These are phyloP conservation scores for Cladobotryum protrusum DNA, from an alignment of 2,329 filamentous ascomycete species.

Conservation along the genomic window DNA sequence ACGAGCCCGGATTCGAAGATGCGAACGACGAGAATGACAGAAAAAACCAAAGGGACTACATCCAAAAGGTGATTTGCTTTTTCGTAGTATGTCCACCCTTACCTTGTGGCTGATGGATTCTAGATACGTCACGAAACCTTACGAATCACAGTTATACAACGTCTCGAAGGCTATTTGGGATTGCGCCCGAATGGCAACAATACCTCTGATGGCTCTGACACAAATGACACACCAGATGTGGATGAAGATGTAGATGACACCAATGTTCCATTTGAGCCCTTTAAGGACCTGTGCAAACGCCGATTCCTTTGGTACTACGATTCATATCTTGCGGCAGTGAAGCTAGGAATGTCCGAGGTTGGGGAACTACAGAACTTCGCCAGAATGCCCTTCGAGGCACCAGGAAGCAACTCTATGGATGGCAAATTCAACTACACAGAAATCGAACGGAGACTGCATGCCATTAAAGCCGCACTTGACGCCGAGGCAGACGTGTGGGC, in stretches of 20 bases:
- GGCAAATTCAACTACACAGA: slow-evolving; percentile 77
- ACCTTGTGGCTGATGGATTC: background rate
- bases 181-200: slow-evolving; percentile 50
- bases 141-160: slow-evolving; percentile 77
- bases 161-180: slow-evolving; percentile 71
- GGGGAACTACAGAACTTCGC: slow-evolving; percentile 59
- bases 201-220: slow-evolving; percentile 12
- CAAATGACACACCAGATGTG: slow-evolving; percentile 33
- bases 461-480: slow-evolving; percentile 65
- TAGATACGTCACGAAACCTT: slow-evolving; percentile 89
- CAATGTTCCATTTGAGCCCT: slow-evolving; percentile 66
- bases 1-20: slow-evolving; percentile 89
- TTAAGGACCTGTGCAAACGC: slow-evolving; percentile 83
- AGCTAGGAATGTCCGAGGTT: slow-evolving; percentile 57
- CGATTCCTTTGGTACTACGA: slow-evolving; percentile 96
- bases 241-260: slow-evolving; percentile 49
- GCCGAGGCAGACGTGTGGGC: slow-evolving; percentile 69
- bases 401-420: slow-evolving; percentile 70
- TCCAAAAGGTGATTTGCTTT: slow-evolving; percentile 58
- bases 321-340: slow-evolving; percentile 69
- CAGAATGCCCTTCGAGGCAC: slow-evolving; percentile 79
- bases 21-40: slow-evolving; percentile 63
- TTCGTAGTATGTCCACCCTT: background rate
- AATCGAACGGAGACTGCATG: slow-evolving; percentile 61
- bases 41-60: slow-evolving; percentile 67